phyloP scores from a whole-genome alignment of 371 early-diverging fungal species.

The Mortierella sp. region DNA sequence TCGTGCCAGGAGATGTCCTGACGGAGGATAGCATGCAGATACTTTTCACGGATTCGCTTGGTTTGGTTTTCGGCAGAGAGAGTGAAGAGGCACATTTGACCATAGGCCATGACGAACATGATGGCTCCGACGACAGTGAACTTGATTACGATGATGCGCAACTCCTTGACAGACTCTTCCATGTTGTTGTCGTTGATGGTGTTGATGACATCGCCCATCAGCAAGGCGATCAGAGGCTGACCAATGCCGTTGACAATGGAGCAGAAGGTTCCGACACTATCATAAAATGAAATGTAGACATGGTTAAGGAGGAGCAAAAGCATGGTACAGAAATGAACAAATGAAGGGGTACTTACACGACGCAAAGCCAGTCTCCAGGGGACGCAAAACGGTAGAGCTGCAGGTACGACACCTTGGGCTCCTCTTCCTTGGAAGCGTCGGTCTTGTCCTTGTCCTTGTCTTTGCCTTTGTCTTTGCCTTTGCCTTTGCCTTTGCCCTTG shows the following conservation, averaged over 20 bases:
- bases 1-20: conserved; percentile 97
- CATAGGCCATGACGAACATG: conserved; percentile 59
- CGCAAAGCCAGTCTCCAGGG: conserved; percentile 63
- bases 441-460: conserved; percentile 41
- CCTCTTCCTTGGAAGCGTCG: conserved; percentile 44
- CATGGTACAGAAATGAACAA: background rate
- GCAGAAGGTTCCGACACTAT: conserved; percentile 35
- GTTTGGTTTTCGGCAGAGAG: conserved; percentile 60
- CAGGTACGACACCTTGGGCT: conserved; percentile 59
- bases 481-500: conserved; percentile 46
- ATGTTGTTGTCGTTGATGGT: conserved; percentile 15
- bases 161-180: conserved; percentile 44
- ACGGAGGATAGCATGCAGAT: conserved; percentile 82
- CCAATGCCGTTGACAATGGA: conserved; percentile 47
- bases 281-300: background rate
- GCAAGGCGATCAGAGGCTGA: conserved; percentile 56
- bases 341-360: conserved; percentile 40
- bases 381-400: conserved; percentile 79
- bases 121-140: conserved; percentile 61
- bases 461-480: conserved; percentile 24
- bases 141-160: conserved; percentile 43
- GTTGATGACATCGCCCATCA: conserved; percentile 55
- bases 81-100: conserved; percentile 60
- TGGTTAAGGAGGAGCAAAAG: background rate
- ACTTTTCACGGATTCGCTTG: conserved; percentile 71